Conservation (phyloP, 208 protist species). For the Herpetomonas samuelpessoai region DNA sequence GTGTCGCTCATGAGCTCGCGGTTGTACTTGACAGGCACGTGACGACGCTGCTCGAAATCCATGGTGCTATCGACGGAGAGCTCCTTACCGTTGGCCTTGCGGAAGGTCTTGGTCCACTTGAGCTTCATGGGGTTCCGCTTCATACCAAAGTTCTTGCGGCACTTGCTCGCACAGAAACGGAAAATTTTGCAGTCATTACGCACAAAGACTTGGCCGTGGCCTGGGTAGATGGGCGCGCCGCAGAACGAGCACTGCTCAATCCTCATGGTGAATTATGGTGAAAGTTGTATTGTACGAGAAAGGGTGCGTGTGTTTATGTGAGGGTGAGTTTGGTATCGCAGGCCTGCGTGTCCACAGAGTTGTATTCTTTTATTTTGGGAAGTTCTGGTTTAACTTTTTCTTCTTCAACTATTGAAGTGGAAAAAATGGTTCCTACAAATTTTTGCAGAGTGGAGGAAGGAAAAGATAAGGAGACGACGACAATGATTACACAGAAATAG, state of each 20-base stretch:
- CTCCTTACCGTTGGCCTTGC: constrained; percentile 98
- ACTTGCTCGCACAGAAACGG: constrained; percentile 99
- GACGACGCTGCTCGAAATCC: constrained; percentile 98
- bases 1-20: constrained; percentile 96
- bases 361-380: too few species aligned
- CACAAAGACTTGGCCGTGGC: constrained; percentile 98
- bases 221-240: constrained; percentile 97
- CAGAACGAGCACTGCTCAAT: constrained; percentile 99
- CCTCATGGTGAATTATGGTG: too few species aligned
- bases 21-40: constrained; percentile 99
- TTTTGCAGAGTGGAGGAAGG: too few species aligned
- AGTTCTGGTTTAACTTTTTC: neutral
- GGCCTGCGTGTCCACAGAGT: too few species aligned
- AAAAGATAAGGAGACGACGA: neutral
- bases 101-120: constrained; percentile 99
- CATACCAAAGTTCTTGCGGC: constrained; percentile 99
- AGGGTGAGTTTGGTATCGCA: too few species aligned
- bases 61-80: constrained; percentile 97
- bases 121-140: constrained; percentile 99
- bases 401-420: neutral
- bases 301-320: too few species aligned
- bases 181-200: constrained; percentile 98
- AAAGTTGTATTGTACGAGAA: too few species aligned
- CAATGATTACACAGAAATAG: constrained; percentile 7
- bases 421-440: too few species aligned